Evolutionary conservation across 2,329 filamentous ascomycete species (phyloP).

Genomic region (Penicillium verrucosum): DNA sequence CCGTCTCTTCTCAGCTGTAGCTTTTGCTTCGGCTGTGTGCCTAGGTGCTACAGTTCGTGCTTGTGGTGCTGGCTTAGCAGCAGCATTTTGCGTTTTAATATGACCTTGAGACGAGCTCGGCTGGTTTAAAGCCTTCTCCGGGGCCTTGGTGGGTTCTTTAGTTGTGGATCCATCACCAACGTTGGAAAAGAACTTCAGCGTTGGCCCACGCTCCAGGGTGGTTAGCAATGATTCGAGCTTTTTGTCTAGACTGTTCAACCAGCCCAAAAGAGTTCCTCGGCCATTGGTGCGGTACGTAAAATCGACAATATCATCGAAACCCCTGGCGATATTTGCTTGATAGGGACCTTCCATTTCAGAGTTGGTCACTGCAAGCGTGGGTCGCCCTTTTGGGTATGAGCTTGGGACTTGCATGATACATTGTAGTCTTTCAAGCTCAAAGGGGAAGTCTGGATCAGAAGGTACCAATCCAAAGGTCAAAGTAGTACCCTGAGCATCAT

Average conservation of each 20-base stretch:
- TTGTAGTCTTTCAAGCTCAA: conserved; percentile 66
- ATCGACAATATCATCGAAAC: conserved; percentile 64
- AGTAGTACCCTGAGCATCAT: conserved; percentile 51
- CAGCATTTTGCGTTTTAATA: neutral
- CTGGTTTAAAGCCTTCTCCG: conserved; percentile 1
- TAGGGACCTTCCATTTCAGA: conserved; percentile 69
- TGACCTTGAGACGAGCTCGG: conserved; percentile 1
- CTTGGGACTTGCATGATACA: conserved; percentile 65
- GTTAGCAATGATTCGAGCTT: conserved; percentile 68
- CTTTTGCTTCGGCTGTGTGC: conserved; percentile 59
- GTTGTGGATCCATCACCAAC: conserved; percentile 41
- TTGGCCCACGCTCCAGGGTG: conserved; percentile 67
- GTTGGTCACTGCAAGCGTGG: conserved; percentile 64
- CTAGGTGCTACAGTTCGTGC: conserved; percentile 42
- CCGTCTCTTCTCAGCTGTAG: conserved; percentile 60
- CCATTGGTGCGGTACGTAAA: conserved; percentile 46
- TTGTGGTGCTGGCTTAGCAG: neutral
- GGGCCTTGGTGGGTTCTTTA: conserved; percentile 11
- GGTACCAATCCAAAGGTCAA: conserved; percentile 65
- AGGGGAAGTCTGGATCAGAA: conserved; percentile 81
- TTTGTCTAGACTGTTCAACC: conserved; percentile 69
- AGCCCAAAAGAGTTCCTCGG: conserved; percentile 57
- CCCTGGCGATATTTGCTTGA: conserved; percentile 71
- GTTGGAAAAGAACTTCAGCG: conserved; percentile 66
- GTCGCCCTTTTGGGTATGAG: conserved; percentile 57